Evolutionary conservation across 768 basidiomycete species (phyloP).

Genomic region (Kondoa malvinella): DNA sequence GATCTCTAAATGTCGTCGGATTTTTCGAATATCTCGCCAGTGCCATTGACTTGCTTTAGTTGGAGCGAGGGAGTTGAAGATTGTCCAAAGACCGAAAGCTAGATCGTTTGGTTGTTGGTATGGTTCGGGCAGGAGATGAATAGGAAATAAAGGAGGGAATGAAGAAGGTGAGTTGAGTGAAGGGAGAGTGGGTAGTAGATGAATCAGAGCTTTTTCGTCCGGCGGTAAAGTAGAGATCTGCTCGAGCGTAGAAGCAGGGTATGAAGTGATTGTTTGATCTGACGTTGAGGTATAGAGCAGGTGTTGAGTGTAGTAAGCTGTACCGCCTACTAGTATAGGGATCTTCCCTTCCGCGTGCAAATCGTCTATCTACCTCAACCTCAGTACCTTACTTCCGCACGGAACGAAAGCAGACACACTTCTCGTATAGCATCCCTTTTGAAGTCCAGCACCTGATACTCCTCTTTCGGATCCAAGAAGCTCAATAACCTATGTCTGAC

Average conservation of each 20-base stretch:
- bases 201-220: conserved; percentile 23
- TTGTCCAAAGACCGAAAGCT: conserved; percentile 37
- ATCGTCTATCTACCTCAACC: conserved; percentile 47
- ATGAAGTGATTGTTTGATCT: conserved; percentile 1
- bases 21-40: conserved; percentile 85
- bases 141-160: conserved; percentile 20
- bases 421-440: conserved; percentile 57
- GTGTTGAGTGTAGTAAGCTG: conserved; percentile 94
- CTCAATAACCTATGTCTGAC: conserved; percentile 79
- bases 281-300: conserved; percentile 67
- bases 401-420: conserved; percentile 39
- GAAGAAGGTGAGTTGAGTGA: conserved; percentile 16
- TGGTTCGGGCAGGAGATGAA: conserved; percentile 15
- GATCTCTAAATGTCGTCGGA: conserved; percentile 58
- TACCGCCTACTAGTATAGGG: conserved; percentile 87
- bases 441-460: conserved; percentile 77
- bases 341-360: conserved; percentile 47
- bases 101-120: conserved; percentile 15
- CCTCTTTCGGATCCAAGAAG: conserved; percentile 69
- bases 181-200: conserved; percentile 22
- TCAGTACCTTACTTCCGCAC: too few relatives aligned
- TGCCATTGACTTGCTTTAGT: conserved; percentile 71
- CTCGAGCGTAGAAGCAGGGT: background rate
- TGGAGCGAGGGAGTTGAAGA: conserved; percentile 56
- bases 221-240: conserved; percentile 21